Base-by-base conservation (phyloP, 176 grass and related monocot genomes). In the Bromus sterilis region DNA sequence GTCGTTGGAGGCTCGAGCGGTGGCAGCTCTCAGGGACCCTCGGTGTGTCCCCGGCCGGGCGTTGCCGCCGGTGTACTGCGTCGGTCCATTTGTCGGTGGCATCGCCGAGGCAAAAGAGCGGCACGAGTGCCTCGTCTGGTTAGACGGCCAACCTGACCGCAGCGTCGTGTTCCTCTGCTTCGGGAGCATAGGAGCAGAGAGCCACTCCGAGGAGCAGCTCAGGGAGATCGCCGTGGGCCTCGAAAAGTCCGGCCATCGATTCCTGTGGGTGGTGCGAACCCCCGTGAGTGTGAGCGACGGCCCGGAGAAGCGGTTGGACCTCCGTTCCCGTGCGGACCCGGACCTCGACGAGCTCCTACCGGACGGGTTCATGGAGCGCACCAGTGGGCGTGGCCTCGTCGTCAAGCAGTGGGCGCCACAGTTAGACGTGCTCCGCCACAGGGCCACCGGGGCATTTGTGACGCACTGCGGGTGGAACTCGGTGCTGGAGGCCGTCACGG, bases 391-490 rank as follows among this genome's bases (percentile, higher is more conserved):
- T 0, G 90, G 90, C 4, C 58, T 90, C 21, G 65, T 93, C 9
- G 43, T 82, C 11, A 82, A 85, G 76, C 49, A 15, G 31, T 93
- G 91, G 91, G 87, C 77, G 40, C 91, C 88, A 29, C 91, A 91
- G 75, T 51, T 81, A 0, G 78, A 83, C 20, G 74, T 86, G 56
- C 79, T 90, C 4, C 13, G 18, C 4, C 88, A 90, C 48, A 37
- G 1, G n/a, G 81, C 80, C 0, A 64, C 75, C 0, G 77, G 71
- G 0, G 77, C 53, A 14, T 91, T 88, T 32, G 36, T 91, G 57
- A 87, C 65, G 1, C 89, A 90, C 18, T 87, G 89, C 11, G 84
- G 84, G 40, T 90, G 89, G 84, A 89, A 90, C 81, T 87, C 89
- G 4, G 15, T 13, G 0, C 9, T 83, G 44, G 88, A 86, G 53